Evolutionary conservation across 2,329 filamentous ascomycete genomes (phyloP).

Genomic region (Dactylellina parvicollis): DNA sequence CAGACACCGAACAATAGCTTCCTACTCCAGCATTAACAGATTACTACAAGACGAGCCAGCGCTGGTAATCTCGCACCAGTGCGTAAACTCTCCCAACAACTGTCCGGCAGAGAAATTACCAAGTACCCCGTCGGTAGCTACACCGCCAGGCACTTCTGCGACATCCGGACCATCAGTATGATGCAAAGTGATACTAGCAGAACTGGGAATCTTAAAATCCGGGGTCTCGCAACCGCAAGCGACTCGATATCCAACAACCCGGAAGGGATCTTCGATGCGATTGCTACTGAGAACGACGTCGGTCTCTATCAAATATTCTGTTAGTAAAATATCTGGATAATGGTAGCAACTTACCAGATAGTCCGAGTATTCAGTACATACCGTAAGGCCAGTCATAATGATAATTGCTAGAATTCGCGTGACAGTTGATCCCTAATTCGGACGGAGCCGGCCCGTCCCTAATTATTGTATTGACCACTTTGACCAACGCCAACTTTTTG

Average conservation of each 20-base stretch:
- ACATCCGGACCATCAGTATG: no score
- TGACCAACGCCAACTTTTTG: background rate
- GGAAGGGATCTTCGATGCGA: background rate
- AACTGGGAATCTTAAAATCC: background rate
- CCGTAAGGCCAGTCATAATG: conserved; percentile 34
- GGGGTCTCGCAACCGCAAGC: conserved; percentile 10
- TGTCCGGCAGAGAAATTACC: no score
- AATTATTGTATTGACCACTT: background rate
- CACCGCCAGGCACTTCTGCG: background rate
- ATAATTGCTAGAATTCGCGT: background rate
- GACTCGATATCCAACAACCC: background rate
- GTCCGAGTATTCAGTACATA: background rate
- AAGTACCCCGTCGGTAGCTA: no score
- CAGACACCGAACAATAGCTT: no score
- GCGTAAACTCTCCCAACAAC: no score
- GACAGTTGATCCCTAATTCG: background rate
- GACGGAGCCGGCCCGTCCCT: conserved; percentile 2
- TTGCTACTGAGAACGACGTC: background rate
- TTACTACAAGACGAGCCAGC: no score
- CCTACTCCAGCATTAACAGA: no score
- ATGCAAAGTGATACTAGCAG: background rate
- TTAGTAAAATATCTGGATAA: background rate
- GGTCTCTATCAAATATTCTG: background rate
- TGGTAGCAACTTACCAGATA: background rate
- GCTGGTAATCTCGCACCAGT: no score